Conservation (phyloP, 306 rosid genomes). For the Acacia acuminata region DNA sequence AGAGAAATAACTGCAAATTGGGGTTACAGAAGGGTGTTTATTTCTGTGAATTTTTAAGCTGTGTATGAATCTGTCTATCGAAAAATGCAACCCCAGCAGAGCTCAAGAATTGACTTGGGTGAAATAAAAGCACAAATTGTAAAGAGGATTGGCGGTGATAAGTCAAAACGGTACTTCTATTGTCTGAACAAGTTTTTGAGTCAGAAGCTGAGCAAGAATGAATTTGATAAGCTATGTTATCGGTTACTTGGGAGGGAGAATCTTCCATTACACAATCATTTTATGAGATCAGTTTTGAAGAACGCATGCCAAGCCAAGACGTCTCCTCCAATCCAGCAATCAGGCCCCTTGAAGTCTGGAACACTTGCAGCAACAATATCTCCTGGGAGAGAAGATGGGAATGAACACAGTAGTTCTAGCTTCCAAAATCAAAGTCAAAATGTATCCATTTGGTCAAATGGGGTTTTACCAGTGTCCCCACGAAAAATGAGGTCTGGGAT, state of each 20-base stretch:
- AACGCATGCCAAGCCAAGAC: constrained; percentile 90
- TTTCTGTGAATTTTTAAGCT: constrained; percentile 43
- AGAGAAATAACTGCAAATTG: constrained; percentile 42
- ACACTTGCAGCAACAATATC: constrained; percentile 53
- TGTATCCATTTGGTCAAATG: constrained; percentile 73
- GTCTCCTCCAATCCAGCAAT: constrained; percentile 53
- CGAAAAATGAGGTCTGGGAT: constrained; percentile 69
- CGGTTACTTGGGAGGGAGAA: constrained; percentile 85
- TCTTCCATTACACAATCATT: constrained; percentile 76
- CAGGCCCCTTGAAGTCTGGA: constrained; percentile 55
- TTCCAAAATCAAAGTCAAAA: constrained; percentile 61
- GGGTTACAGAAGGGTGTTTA: constrained; percentile 47
- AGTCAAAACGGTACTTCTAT: constrained; percentile 70
- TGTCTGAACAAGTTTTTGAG: constrained; percentile 72
- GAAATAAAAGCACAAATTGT: constrained; percentile 78
- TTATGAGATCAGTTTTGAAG: constrained; percentile 76
- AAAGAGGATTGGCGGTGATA: constrained; percentile 78
- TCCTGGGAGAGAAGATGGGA: constrained; percentile 70
- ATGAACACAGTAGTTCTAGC: constrained; percentile 53
- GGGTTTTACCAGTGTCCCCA: constrained; percentile 76
- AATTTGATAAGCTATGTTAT: constrained; percentile 68
- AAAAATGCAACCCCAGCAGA: constrained; percentile 91
- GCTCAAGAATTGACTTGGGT: constrained; percentile 88
- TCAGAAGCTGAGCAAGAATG: constrained; percentile 84
- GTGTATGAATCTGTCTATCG: constrained; percentile 68